Percentiles rank a stretch among this genome's conserved stretches.
Evolutionary conservation across 2,329 filamentous ascomycete species (phyloP).

Genomic region (Gaeumannomyces sp.): DNA sequence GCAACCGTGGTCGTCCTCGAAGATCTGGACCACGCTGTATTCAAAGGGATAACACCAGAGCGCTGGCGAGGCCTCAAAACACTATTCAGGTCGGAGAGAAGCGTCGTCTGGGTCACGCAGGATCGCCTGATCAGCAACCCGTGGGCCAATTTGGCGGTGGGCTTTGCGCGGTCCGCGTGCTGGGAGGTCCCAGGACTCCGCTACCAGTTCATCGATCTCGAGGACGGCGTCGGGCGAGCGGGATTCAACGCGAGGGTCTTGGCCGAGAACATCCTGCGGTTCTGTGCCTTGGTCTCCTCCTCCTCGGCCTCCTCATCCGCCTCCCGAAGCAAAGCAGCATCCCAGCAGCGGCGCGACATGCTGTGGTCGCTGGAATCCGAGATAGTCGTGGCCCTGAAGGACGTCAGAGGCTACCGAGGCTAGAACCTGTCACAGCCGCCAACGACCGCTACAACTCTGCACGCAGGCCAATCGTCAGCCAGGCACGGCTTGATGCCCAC

Average conservation of each 20-base stretch:
- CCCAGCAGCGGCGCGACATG: neutral
- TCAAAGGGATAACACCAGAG: neutral
- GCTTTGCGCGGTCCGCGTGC: neutral
- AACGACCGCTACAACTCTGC: constrained; percentile 18
- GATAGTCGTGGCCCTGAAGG: constrained; percentile 13
- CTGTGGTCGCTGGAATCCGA: constrained; percentile 26
- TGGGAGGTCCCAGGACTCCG: neutral
- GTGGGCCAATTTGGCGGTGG: neutral
- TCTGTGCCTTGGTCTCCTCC: no score
- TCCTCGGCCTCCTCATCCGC: no score
- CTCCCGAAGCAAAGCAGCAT: no score
- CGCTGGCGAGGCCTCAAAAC: neutral
- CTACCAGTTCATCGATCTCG: constrained; percentile 1
- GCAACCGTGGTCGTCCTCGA: constrained; percentile 13
- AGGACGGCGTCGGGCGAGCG: neutral
- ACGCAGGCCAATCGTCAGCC: neutral
- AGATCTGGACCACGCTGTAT: neutral
- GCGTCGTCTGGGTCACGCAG: neutral
- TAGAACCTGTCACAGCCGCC: neutral
- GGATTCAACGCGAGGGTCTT: neutral
- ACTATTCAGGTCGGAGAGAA: neutral
- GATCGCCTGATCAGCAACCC: neutral
- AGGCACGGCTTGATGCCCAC: neutral
- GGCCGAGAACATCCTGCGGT: no score
- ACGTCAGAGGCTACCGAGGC: neutral